phyloP scores from a whole-genome alignment of 768 basidiomycete species.

The Leccinum subtestaceum region DNA sequence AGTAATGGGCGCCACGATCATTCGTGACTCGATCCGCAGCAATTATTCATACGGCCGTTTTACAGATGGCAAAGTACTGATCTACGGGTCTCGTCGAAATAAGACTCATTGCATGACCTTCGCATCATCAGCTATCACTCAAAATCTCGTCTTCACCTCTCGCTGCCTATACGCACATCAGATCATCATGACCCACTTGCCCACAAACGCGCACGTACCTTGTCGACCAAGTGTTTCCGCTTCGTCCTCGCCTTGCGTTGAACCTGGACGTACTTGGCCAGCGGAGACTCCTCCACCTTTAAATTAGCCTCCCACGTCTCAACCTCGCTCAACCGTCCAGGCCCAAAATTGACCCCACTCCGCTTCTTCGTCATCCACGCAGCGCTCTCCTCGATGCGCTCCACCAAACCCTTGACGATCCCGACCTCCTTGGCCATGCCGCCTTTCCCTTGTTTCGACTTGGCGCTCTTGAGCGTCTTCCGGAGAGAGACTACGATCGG shows the following conservation, averaged over 20 bases:
- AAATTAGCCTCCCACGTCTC: constrained; percentile 67
- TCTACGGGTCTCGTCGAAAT: not conserved
- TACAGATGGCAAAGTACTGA: too few relatives aligned
- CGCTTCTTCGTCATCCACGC: constrained; percentile 75
- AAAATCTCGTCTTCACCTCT: constrained; percentile 61
- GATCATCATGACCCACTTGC: constrained; percentile 1
- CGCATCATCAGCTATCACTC: constrained; percentile 37
- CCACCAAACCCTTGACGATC: constrained; percentile 72
- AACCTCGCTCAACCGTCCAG: constrained; percentile 67
- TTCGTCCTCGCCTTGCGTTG: constrained; percentile 80
- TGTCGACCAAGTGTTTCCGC: constrained; percentile 65
- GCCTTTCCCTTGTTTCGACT: constrained; percentile 35
- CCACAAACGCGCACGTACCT: constrained; percentile 43
- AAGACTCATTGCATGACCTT: not conserved
- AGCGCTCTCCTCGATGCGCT: constrained; percentile 82
- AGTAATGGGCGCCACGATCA: not conserved
- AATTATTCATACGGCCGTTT: not conserved
- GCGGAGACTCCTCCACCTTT: constrained; percentile 52
- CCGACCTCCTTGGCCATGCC: constrained; percentile 52
- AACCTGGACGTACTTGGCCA: constrained; percentile 73
- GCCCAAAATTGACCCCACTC: constrained; percentile 69
- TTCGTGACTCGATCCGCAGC: not conserved
- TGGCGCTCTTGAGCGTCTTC: constrained; percentile 66
- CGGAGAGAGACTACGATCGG: constrained; percentile 73
- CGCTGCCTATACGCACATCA: not conserved